A percentile compares a stretch with the other conserved stretches of the same genome.
phyloP scores from a whole-genome alignment of 345 rosid species.

The Salix caprea region DNA sequence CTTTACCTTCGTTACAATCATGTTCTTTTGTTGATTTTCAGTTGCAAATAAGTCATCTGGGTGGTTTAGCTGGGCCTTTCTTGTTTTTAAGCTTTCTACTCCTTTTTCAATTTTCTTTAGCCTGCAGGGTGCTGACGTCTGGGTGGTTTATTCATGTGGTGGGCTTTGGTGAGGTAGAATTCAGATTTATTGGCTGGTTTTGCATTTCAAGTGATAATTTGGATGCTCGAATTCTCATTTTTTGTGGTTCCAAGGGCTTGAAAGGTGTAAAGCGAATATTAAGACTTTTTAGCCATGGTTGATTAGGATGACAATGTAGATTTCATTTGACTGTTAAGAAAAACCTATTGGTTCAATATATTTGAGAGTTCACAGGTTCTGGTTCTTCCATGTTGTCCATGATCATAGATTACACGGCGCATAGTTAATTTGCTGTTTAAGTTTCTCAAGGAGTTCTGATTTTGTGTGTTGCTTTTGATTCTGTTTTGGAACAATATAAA shows the following conservation, averaged over 20 bases:
- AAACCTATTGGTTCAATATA: neutral
- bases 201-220: neutral
- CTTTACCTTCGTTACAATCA: conserved; percentile 23
- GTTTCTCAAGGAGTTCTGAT: conserved; percentile 14
- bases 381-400: neutral
- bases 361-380: neutral
- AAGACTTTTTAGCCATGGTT: neutral
- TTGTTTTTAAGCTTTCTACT: neutral
- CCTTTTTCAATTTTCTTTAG: conserved; percentile 4
- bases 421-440: conserved; percentile 1
- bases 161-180: neutral
- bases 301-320: neutral
- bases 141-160: neutral
- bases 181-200: neutral
- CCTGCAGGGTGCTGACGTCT: neutral
- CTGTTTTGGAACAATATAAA: conserved; percentile 26
- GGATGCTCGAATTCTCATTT: neutral
- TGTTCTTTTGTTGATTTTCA: conserved; percentile 11
- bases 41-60: conserved; percentile 20
- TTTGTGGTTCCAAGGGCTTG: neutral
- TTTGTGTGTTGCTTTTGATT: conserved; percentile 10
- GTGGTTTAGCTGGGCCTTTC: conserved; percentile 13
- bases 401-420: neutral
- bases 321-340: neutral
- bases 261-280: neutral